phyloP scores from a whole-genome alignment of 495 filamentous ascomycete genomes.

The Podospora pseudoanserina region DNA sequence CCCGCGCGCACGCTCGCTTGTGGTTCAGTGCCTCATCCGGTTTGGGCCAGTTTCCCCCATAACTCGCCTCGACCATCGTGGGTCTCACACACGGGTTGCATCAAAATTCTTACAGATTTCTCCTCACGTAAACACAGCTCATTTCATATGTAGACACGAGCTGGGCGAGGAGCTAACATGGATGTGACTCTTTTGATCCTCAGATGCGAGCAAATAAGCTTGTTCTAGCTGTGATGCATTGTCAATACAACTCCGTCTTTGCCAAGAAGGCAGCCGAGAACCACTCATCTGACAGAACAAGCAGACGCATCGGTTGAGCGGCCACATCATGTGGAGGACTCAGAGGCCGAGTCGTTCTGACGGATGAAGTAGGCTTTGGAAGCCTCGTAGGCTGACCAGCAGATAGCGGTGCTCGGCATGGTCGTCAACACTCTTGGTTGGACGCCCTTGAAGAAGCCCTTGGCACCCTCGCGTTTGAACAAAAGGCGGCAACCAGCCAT shows the following conservation, averaged over 20 bases:
- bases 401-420: constrained; percentile 98
- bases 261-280: not conserved
- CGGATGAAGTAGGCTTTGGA: constrained; percentile 59
- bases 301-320: not conserved
- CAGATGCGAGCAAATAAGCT: not conserved
- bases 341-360: constrained; percentile 36
- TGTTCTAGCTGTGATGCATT: not conserved
- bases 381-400: constrained; percentile 74
- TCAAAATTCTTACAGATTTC: not conserved
- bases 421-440: constrained; percentile 89
- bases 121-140: not conserved
- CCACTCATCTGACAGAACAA: not conserved
- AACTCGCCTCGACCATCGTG: not conserved
- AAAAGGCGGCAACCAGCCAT: constrained; percentile 77
- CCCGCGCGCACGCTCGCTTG: not conserved
- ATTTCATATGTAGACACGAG: not conserved
- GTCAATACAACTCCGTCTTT: not conserved
- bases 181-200: not conserved
- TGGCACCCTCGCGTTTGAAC: constrained; percentile 74
- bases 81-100: not conserved
- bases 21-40: not conserved
- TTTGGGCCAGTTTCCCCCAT: constrained; percentile 5
- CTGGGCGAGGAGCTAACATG: not conserved
- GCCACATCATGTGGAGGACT: not conserved
- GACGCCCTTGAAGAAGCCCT: constrained; percentile 89